A percentile compares a stretch with the other conserved stretches of the same genome.
These are phyloP conservation scores for Yamadazyma kanchanaburiensis DNA, from an alignment of 1,139 yeast species.

Conservation along the genomic window DNA sequence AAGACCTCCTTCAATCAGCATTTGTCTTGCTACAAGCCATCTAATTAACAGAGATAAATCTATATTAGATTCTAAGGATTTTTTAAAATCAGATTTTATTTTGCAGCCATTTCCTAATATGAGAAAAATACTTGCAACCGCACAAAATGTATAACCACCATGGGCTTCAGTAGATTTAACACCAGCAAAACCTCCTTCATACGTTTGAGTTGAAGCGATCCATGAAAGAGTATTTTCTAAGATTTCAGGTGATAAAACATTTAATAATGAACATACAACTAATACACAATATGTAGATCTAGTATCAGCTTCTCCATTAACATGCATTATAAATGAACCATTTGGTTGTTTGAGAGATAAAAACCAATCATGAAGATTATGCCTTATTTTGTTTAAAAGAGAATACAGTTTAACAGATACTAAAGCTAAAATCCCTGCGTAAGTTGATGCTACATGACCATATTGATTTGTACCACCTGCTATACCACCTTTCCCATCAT, in stretches of 20 bases:
- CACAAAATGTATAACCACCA: slow-evolving; percentile 95
- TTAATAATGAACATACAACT: slow-evolving; percentile 65
- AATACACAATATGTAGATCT: slow-evolving; percentile 87
- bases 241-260: slow-evolving; percentile 63
- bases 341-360: slow-evolving; percentile 57
- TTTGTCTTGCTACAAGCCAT: slow-evolving; percentile 76
- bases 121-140: slow-evolving; percentile 66
- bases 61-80: slow-evolving; percentile 16
- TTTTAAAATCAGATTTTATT: slow-evolving; percentile 16
- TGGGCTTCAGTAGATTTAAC: slow-evolving; percentile 86
- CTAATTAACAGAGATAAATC: slow-evolving; percentile 41
- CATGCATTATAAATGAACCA: slow-evolving; percentile 76
- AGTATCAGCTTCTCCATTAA: slow-evolving; percentile 81
- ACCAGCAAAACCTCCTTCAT: slow-evolving; percentile 95
- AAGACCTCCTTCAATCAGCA: slow-evolving; percentile 75
- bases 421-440: slow-evolving; percentile 70
- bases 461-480: slow-evolving; percentile 82
- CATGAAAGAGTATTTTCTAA: slow-evolving; percentile 52
- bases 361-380: slow-evolving; percentile 60
- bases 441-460: slow-evolving; percentile 84
- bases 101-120: slow-evolving; percentile 22
- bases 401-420: slow-evolving; percentile 49
- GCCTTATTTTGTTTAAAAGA: slow-evolving; percentile 21
- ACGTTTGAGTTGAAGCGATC: slow-evolving; percentile 76
- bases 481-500: slow-evolving; percentile 60